phyloP scores from a whole-genome alignment of 225 moss, liverwort and hornwort species.

The Polytrichum formosum region DNA sequence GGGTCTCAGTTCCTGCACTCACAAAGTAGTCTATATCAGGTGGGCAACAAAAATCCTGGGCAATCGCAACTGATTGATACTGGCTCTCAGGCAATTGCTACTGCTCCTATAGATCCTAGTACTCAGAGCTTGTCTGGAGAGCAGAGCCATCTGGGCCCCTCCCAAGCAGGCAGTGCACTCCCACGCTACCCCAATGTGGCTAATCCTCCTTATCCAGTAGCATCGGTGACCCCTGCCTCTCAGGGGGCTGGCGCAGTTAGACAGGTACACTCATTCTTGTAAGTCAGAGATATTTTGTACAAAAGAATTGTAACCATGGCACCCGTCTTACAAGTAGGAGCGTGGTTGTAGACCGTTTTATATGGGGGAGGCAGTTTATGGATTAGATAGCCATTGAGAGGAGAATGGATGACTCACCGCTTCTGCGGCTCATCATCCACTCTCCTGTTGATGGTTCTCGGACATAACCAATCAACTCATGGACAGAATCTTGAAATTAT shows the following conservation, averaged over 20 bases:
- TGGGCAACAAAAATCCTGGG: constrained; percentile 43
- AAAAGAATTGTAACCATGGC: no score
- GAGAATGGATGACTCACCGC: no score
- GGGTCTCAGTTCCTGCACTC: constrained; percentile 1
- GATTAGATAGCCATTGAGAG: no score
- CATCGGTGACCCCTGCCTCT: constrained; percentile 21
- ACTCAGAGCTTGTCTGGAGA: constrained; percentile 34
- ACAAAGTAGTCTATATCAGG: constrained; percentile 28
- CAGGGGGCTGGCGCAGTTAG: constrained; percentile 27
- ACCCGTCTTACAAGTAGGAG: no score
- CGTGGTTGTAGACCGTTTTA: no score
- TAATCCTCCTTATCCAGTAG: constrained; percentile 16
- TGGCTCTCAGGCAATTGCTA: constrained; percentile 34
- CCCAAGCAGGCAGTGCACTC: constrained; percentile 26
- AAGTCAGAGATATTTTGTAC: background rate
- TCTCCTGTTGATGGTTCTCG: no score
- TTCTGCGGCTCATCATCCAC: no score
- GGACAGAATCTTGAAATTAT: no score
- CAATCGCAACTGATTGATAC: constrained; percentile 45
- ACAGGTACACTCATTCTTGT: constrained; percentile 29
- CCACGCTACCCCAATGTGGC: constrained; percentile 31
- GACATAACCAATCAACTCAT: no score
- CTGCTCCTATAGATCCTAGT: constrained; percentile 30
- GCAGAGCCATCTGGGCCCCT: constrained; percentile 33
- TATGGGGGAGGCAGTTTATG: no score